Evolutionary conservation across 2,329 filamentous ascomycete species (phyloP).

Genomic region (Aspergillus sp.): DNA sequence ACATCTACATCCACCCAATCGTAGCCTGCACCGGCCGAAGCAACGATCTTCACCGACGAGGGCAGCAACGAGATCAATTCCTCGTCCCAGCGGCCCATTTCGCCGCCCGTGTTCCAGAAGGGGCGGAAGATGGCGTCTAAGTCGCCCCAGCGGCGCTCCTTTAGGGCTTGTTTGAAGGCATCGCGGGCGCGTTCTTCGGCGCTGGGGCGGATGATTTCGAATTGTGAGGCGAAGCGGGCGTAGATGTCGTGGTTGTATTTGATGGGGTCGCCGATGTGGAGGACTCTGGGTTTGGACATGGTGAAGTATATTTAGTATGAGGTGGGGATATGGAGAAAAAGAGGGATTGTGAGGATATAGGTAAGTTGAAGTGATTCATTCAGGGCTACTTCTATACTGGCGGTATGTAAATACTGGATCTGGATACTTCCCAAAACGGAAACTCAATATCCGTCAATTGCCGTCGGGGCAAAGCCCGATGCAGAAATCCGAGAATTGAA

Average conservation of each 20-base stretch:
- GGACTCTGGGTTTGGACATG: constrained; percentile 41
- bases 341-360: not conserved
- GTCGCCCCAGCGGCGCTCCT: constrained; percentile 42
- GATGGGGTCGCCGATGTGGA: constrained; percentile 51
- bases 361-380: not conserved
- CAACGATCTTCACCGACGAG: constrained; percentile 57
- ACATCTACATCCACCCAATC: constrained; percentile 64
- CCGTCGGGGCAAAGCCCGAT: constrained; percentile 11
- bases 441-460: constrained; percentile 7
- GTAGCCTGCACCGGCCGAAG: constrained; percentile 63
- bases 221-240: constrained; percentile 42
- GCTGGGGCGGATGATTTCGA: constrained; percentile 45
- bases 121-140: constrained; percentile 58
- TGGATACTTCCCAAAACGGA: too few relatives aligned
- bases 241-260: constrained; percentile 52
- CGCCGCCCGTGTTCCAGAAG: constrained; percentile 66
- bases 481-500: not conserved
- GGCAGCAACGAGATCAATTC: constrained; percentile 61
- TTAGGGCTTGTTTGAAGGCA: constrained; percentile 47
- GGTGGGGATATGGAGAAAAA: not conserved
- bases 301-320: constrained; percentile 4
- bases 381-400: not conserved
- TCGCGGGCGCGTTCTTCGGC: constrained; percentile 34
- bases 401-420: not conserved
- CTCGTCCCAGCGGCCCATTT: constrained; percentile 65